Conservation (phyloP, 345 rosid genomes). For the Citropsis articulata region DNA sequence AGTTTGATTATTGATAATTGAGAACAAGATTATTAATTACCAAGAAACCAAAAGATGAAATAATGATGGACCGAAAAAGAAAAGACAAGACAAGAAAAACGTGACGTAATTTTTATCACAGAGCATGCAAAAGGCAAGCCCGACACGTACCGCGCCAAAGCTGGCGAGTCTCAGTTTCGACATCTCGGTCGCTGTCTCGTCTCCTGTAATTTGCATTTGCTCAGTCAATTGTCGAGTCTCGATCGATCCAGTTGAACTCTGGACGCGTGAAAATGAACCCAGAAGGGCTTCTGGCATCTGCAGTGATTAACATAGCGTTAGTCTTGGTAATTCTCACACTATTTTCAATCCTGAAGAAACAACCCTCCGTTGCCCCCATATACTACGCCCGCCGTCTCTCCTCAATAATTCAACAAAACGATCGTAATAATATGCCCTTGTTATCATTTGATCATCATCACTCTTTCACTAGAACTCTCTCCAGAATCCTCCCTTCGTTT, state of each 20-base stretch:
- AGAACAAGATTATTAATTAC: too few species aligned
- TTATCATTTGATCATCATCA: not conserved
- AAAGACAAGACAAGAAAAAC: too few species aligned
- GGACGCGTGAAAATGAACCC: conserved; percentile 44
- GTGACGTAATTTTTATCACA: too few species aligned
- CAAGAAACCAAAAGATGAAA: too few species aligned
- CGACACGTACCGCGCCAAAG: conserved; percentile 12
- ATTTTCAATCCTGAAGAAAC: conserved; percentile 81
- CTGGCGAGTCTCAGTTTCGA: not conserved
- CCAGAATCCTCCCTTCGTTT: conserved; percentile 75
- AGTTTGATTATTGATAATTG: too few species aligned
- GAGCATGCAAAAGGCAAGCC: conserved; percentile 3
- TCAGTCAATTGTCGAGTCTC: too few species aligned
- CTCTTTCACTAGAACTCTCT: conserved; percentile 25
- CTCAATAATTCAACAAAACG: too few species aligned
- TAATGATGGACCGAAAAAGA: too few species aligned
- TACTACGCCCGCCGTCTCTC: conserved; percentile 84
- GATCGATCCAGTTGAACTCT: not conserved
- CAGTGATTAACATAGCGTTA: conserved; percentile 68
- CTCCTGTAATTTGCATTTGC: too few species aligned
- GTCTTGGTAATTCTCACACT: conserved; percentile 63
- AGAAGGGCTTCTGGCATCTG: conserved; percentile 72
- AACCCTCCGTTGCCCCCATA: conserved; percentile 65
- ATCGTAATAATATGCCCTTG: too few species aligned
- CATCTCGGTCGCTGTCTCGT: not conserved